Evolutionary conservation across 1,284 basidiomycete genomes (phyloP).

Genomic region (Melanopsichium pennsylvanicum): DNA sequence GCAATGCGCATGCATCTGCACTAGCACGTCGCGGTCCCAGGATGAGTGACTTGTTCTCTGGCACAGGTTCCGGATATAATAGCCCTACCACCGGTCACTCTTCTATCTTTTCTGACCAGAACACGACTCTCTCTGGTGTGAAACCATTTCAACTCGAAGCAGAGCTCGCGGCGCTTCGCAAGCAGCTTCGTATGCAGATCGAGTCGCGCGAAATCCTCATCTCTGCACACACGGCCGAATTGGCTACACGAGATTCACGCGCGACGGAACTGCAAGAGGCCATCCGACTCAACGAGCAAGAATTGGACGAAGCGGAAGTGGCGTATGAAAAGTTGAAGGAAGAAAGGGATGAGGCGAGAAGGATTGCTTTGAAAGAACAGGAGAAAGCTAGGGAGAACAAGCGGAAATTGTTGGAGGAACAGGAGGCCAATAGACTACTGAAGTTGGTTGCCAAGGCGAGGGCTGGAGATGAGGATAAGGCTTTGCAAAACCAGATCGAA

Average conservation of each 20-base stretch:
- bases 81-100: too few species aligned
- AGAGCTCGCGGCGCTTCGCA: constrained; percentile 48
- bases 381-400: constrained; percentile 38
- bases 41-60: constrained; percentile 48
- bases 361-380: constrained; percentile 36
- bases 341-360: constrained; percentile 47
- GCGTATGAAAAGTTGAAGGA: constrained; percentile 38
- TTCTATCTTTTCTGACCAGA: too few species aligned
- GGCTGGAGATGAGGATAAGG: constrained; percentile 24
- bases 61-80: constrained; percentile 2
- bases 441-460: constrained; percentile 40
- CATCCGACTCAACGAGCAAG: constrained; percentile 39
- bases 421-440: constrained; percentile 44
- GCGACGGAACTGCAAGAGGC: constrained; percentile 35
- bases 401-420: constrained; percentile 25
- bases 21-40: constrained; percentile 48
- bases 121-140: constrained; percentile 13
- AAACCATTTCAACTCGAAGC: constrained; percentile 55
- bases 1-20: constrained; percentile 26
- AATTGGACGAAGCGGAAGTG: constrained; percentile 42
- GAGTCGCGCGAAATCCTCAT: constrained; percentile 26
- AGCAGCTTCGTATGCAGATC: constrained; percentile 37
- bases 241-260: constrained; percentile 26
- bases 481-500: constrained; percentile 30
- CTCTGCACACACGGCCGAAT: constrained; percentile 19